These are phyloP conservation scores for Globisporangium abappressorium DNA, from an alignment of 352 stramenopile species.

Conservation along the genomic window DNA sequence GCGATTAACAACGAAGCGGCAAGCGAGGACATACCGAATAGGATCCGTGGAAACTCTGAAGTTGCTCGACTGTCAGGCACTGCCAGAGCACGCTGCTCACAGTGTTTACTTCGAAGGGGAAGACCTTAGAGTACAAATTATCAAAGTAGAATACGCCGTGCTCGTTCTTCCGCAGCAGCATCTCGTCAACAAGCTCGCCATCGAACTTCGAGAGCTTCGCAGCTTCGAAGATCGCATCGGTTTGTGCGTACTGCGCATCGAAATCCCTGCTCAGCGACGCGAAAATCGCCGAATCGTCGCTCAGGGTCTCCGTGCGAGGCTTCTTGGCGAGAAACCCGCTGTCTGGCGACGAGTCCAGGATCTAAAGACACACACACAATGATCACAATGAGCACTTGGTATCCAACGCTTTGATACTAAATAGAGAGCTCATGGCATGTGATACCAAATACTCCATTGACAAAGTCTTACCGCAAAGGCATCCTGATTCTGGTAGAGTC, in stretches of 20 bases:
- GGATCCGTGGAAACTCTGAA: slow-evolving; percentile 5
- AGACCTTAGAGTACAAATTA: slow-evolving; percentile 31
- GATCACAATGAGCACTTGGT: too few species aligned
- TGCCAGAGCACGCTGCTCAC: slow-evolving; percentile 30
- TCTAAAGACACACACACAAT: background rate
- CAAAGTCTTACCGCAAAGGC: slow-evolving; percentile 1
- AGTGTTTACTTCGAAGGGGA: slow-evolving; percentile 27
- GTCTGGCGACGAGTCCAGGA: slow-evolving; percentile 4
- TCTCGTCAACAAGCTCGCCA: slow-evolving; percentile 13
- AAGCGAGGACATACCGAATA: background rate
- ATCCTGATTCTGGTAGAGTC: slow-evolving; percentile 24
- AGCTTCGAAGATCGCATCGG: slow-evolving; percentile 22
- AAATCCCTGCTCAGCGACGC: slow-evolving; percentile 27
- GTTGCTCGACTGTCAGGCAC: slow-evolving; percentile 20
- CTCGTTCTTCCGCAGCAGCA: background rate
- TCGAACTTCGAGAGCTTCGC: slow-evolving; percentile 22
- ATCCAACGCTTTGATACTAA: too few species aligned
- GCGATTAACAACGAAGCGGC: background rate
- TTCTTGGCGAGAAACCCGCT: background rate
- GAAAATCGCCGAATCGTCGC: slow-evolving; percentile 27
- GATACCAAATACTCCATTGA: background rate
- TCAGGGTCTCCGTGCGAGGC: slow-evolving; percentile 7
- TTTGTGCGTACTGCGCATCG: slow-evolving; percentile 26
- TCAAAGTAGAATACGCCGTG: slow-evolving; percentile 24
- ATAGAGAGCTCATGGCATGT: background rate